A percentile compares a stretch with the other conserved stretches of the same genome.
phyloP scores from a whole-genome alignment of 331 rosid species.

The Ulmus americana region DNA sequence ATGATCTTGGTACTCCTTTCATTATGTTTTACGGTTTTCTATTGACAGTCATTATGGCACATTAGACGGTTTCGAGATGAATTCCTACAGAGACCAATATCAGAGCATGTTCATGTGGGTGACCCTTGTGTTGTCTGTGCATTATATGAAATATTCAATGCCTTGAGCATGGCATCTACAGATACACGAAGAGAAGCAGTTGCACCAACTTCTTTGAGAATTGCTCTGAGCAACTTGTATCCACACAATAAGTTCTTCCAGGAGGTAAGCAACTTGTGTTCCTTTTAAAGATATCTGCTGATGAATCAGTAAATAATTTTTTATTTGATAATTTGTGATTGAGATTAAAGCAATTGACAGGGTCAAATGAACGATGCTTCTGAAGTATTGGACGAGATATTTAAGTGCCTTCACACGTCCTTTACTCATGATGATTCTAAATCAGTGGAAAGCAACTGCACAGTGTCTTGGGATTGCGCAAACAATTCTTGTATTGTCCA shows the following conservation, averaged over 20 bases:
- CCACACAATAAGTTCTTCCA: slow-evolving; percentile 85
- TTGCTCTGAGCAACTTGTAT: slow-evolving; percentile 83
- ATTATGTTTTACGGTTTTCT: slow-evolving; percentile 18
- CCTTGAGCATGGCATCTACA: slow-evolving; percentile 56
- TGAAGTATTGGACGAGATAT: slow-evolving; percentile 82
- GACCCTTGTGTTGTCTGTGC: slow-evolving; percentile 96
- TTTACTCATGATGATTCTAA: slow-evolving; percentile 55
- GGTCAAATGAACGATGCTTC: slow-evolving; percentile 99
- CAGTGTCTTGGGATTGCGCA: slow-evolving; percentile 82
- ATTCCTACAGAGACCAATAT: slow-evolving; percentile 63
- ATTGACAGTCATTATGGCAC: slow-evolving; percentile 90
- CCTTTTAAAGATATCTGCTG: background rate
- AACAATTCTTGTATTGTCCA: slow-evolving; percentile 75
- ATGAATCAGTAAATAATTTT: slow-evolving; percentile 14
- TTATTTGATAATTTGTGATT: slow-evolving; percentile 28
- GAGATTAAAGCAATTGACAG: slow-evolving; percentile 42
- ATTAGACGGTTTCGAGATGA: slow-evolving; percentile 70
- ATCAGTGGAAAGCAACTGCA: slow-evolving; percentile 58
- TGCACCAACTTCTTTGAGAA: slow-evolving; percentile 84
- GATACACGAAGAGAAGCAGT: slow-evolving; percentile 70
- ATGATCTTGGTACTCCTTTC: slow-evolving; percentile 12
- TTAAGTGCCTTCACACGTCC: slow-evolving; percentile 85
- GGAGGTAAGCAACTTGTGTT: slow-evolving; percentile 52
- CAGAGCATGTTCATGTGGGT: slow-evolving; percentile 83
- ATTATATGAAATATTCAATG: slow-evolving; percentile 65